Evolutionary conservation across 257 asterid species (phyloP).

Genomic region (Nicotiana sylvestris): DNA sequence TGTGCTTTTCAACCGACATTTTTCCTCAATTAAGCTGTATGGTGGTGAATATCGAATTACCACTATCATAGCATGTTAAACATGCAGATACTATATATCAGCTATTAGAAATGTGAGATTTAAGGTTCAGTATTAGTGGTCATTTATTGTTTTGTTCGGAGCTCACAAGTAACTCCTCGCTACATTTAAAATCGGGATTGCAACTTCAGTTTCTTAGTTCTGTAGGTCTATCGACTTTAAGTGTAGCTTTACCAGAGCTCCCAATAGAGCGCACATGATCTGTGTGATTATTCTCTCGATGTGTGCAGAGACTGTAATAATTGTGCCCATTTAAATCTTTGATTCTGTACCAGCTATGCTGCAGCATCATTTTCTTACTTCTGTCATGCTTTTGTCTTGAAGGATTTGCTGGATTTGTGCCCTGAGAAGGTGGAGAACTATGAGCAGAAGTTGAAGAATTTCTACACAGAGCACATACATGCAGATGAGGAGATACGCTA

Average conservation of each 20-base stretch:
- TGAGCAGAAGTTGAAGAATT: slow-evolving; percentile 70
- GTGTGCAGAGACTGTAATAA: not conserved
- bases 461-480: slow-evolving; percentile 79
- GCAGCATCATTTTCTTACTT: not conserved
- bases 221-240: not conserved
- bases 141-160: not conserved
- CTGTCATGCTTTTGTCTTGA: not conserved
- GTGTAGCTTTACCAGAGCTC: not conserved
- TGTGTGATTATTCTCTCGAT: not conserved
- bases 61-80: not conserved
- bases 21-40: not conserved
- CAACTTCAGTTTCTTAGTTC: not conserved
- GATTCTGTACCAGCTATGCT: not conserved
- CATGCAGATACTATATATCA: not conserved
- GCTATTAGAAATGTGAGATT: not conserved
- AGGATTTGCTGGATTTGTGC: slow-evolving; percentile 81
- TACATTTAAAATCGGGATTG: too few species aligned
- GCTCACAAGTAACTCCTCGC: not conserved
- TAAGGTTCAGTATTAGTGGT: not conserved
- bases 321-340: not conserved
- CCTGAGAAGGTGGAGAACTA: slow-evolving; percentile 81
- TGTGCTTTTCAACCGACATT: not conserved
- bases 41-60: not conserved
- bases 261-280: not conserved
- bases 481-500: slow-evolving; percentile 83